A percentile compares a stretch with the other conserved stretches of the same genome.
phyloP scores from a whole-genome alignment of 495 filamentous ascomycete genomes.

The Daldinia decipiens region DNA sequence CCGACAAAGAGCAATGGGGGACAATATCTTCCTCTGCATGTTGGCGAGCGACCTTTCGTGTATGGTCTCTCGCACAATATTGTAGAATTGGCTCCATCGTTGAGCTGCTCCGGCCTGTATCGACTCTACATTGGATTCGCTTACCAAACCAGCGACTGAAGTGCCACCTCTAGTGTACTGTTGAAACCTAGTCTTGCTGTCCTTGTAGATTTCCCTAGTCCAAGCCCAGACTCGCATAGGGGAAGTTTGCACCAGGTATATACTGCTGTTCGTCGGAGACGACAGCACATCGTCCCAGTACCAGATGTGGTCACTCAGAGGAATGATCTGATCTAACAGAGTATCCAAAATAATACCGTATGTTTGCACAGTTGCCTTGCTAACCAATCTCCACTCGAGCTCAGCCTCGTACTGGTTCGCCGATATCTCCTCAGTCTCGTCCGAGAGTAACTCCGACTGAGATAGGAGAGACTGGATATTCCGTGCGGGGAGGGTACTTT shows the following conservation, averaged over 20 bases:
- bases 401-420: conserved; percentile 69
- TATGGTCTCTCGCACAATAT: conserved; percentile 76
- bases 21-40: conserved; percentile 68
- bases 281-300: conserved; percentile 91
- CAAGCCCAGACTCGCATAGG: conserved; percentile 76
- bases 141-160: conserved; percentile 14
- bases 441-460: conserved; percentile 61
- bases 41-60: conserved; percentile 69
- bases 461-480: conserved; percentile 68
- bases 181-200: conserved; percentile 62
- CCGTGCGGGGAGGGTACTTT: conserved; percentile 59
- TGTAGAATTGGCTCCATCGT: conserved; percentile 82
- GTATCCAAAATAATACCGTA: conserved; percentile 80
- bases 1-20: conserved; percentile 75
- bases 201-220: conserved; percentile 68
- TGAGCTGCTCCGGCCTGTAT: conserved; percentile 51
- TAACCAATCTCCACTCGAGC: conserved; percentile 85
- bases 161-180: conserved; percentile 45
- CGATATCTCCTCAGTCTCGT: conserved; percentile 39
- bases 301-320: conserved; percentile 81
- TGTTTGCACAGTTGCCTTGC: conserved; percentile 85
- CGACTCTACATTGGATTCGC: conserved; percentile 21
- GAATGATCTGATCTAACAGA: conserved; percentile 81
- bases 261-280: conserved; percentile 72
- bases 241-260: conserved; percentile 85